These are phyloP conservation scores for Hyphopichia pseudoburtonii DNA, from an alignment of 1,139 yeast species.

Conservation along the genomic window DNA sequence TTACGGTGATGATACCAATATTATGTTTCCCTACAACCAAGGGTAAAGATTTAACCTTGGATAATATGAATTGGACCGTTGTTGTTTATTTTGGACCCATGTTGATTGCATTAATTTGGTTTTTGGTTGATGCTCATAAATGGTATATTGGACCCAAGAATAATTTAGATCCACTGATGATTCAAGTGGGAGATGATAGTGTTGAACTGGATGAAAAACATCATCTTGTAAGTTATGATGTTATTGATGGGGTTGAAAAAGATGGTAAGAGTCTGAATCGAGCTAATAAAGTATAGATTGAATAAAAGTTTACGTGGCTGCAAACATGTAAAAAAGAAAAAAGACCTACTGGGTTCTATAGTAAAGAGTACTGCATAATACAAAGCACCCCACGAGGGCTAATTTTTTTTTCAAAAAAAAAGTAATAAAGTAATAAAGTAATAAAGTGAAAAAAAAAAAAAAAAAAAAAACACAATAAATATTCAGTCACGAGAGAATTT, in stretches of 20 bases:
- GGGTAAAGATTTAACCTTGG: conserved; percentile 48
- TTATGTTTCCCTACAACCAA: conserved; percentile 61
- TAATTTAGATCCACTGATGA: conserved; percentile 41
- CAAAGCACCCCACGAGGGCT: too few species aligned
- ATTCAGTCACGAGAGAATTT: too few species aligned
- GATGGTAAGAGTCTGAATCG: neutral
- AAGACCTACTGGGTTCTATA: too few species aligned
- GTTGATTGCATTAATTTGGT: conserved; percentile 54
- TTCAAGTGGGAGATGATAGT: neutral
- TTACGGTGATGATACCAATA: conserved; percentile 62
- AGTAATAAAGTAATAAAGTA: too few species aligned
- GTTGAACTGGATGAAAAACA: neutral
- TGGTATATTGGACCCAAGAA: conserved; percentile 71
- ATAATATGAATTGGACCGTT: conserved; percentile 69
- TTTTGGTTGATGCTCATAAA: conserved; percentile 55
- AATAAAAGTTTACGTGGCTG: too few species aligned
- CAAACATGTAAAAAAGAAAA: too few species aligned
- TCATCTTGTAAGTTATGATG: neutral
- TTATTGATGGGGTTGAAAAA: conserved; percentile 8
- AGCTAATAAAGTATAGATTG: neutral
- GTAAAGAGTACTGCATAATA: too few species aligned
- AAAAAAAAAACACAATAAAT: too few species aligned
- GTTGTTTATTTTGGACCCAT: conserved; percentile 69
- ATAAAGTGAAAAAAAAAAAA: too few species aligned
- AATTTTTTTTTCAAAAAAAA: too few species aligned